Evolutionary conservation across 1,284 basidiomycete genomes (phyloP).

Genomic region (Cystobasidium pallidum): DNA sequence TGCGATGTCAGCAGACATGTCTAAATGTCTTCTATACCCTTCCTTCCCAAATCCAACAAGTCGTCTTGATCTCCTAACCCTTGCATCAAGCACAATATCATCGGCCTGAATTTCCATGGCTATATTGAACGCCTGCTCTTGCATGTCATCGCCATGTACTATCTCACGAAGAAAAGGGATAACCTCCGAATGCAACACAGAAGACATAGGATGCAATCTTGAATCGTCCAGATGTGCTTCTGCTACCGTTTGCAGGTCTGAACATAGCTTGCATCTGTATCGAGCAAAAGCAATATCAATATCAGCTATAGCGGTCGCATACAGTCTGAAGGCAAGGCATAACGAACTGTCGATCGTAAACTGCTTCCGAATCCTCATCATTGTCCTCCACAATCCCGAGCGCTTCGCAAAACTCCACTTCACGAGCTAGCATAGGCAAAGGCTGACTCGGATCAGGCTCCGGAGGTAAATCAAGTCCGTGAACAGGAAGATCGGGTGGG

Average conservation of each 20-base stretch:
- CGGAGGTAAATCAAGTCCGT: background rate
- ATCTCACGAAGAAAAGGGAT: conserved; percentile 71
- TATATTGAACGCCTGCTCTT: conserved; percentile 49
- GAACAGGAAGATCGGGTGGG: conserved; percentile 10
- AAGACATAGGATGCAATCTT: background rate
- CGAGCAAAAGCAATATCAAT: background rate
- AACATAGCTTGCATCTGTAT: background rate
- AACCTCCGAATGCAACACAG: conserved; percentile 62
- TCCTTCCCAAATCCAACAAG: conserved; percentile 32
- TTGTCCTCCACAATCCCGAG: background rate
- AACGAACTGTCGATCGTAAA: background rate
- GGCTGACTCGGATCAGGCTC: conserved; percentile 11
- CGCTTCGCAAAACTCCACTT: conserved; percentile 27
- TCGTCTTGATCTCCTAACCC: conserved; percentile 31
- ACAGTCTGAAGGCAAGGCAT: background rate
- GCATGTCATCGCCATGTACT: conserved; percentile 68
- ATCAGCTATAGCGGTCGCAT: no score
- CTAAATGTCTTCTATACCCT: conserved; percentile 32
- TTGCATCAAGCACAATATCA: conserved; percentile 19
- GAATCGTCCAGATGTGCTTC: conserved; percentile 6
- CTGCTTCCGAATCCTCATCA: background rate
- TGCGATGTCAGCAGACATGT: background rate
- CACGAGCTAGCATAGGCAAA: conserved; percentile 27
- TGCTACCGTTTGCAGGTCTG: background rate
- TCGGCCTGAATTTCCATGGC: conserved; percentile 12